These are phyloP conservation scores for Eucalyptus decipiens DNA, from an alignment of 345 rosid species.

Conservation along the genomic window DNA sequence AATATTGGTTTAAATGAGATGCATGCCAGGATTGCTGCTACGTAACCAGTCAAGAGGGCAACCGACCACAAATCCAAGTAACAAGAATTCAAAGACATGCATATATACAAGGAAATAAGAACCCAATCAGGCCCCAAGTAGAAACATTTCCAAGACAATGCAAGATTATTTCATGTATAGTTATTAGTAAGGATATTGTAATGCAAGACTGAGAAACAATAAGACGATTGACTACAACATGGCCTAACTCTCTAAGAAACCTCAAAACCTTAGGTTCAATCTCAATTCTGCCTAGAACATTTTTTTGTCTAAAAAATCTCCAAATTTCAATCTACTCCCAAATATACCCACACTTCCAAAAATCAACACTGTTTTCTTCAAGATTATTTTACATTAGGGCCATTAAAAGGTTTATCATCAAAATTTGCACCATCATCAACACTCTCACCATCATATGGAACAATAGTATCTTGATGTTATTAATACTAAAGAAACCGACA, in stretches of 20 bases:
- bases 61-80: constrained; percentile 70
- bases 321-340: neutral
- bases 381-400: neutral
- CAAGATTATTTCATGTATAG: neutral
- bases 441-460: neutral
- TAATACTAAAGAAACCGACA: neutral
- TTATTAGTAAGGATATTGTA: neutral
- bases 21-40: constrained; percentile 14
- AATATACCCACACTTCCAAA: neutral
- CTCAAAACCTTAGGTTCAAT: too few species aligned
- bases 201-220: neutral
- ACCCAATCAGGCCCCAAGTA: neutral
- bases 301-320: neutral
- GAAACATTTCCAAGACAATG: neutral
- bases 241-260: neutral
- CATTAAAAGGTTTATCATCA: neutral
- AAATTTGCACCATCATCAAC: neutral
- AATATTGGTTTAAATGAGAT: neutral
- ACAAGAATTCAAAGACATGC: constrained; percentile 56
- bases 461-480: neutral
- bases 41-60: constrained; percentile 34
- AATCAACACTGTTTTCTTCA: neutral
- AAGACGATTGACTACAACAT: neutral
- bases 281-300: neutral
- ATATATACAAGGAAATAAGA: neutral